Evolutionary conservation across 2,329 filamentous ascomycete genomes (phyloP).

Genomic region (Didymella sp.): DNA sequence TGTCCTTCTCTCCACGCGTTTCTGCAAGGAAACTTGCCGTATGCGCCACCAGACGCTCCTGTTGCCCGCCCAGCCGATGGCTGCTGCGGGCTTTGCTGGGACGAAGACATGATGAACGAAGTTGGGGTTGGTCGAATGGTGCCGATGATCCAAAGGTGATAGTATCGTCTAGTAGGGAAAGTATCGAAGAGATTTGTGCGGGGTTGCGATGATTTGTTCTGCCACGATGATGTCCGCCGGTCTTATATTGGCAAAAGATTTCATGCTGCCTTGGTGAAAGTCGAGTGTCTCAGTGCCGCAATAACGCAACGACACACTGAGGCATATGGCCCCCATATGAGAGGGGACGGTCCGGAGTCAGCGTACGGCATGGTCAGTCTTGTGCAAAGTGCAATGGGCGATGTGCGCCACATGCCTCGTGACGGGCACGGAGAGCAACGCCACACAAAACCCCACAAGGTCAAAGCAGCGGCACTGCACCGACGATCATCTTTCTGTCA

Average conservation of each 20-base stretch:
- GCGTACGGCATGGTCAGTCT: constrained; percentile 19
- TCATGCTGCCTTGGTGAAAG: constrained; percentile 17
- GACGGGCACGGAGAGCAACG: constrained; percentile 18
- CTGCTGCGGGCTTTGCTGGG: constrained; percentile 22
- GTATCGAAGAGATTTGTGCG: constrained; percentile 15
- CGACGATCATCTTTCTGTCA: constrained; percentile 10
- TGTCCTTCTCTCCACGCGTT: constrained; percentile 32
- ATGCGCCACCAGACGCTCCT: constrained; percentile 35
- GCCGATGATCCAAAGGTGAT: constrained; percentile 4
- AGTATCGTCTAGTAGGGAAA: constrained; percentile 13
- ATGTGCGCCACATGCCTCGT: constrained; percentile 21
- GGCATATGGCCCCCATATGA: constrained; percentile 23
- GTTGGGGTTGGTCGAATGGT: constrained; percentile 5
- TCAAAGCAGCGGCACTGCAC: constrained; percentile 18
- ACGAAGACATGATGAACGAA: constrained; percentile 26
- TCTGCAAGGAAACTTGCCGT: constrained; percentile 29
- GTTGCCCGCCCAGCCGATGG: constrained; percentile 31
- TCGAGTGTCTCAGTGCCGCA: constrained; percentile 23
- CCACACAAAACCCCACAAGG: constrained; percentile 19
- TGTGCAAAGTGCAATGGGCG: constrained; percentile 15
- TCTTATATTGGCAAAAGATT: constrained; percentile 19
- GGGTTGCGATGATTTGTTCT: constrained; percentile 18
- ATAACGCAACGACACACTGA: constrained; percentile 19
- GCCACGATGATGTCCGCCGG: constrained; percentile 13
- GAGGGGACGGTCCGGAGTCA: constrained; percentile 19